These are phyloP conservation scores for Lecanicillium sp. DNA, from an alignment of 2,329 filamentous ascomycete species.

Conservation along the genomic window DNA sequence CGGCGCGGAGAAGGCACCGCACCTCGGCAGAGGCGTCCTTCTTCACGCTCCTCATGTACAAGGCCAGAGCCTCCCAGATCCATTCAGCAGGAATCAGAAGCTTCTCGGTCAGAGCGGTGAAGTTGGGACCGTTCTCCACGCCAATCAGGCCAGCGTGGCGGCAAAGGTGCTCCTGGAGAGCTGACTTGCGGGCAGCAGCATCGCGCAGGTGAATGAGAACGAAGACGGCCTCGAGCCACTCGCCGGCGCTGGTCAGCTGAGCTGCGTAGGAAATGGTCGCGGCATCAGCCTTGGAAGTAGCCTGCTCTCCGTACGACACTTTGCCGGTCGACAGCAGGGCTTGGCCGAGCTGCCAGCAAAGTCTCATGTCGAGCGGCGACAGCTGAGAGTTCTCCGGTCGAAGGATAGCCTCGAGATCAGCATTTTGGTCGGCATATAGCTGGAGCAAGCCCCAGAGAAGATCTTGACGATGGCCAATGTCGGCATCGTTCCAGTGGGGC, in stretches of 20 bases:
- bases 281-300: conserved; percentile 57
- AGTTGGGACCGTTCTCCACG: conserved; percentile 49
- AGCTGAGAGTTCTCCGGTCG: conserved; percentile 71
- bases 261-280: conserved; percentile 60
- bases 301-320: conserved; percentile 47
- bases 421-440: conserved; percentile 60
- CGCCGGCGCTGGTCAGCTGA: conserved; percentile 55
- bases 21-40: conserved; percentile 67
- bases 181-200: conserved; percentile 53
- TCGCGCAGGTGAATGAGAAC: conserved; percentile 71
- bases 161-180: conserved; percentile 67
- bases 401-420: conserved; percentile 62
- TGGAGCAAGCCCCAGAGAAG: conserved; percentile 83
- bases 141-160: conserved; percentile 65
- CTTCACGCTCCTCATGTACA: conserved; percentile 69
- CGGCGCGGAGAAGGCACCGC: conserved; percentile 71
- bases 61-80: conserved; percentile 83
- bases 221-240: conserved; percentile 67
- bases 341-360: conserved; percentile 81
- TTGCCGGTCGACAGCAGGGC: conserved; percentile 49
- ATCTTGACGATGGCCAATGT: conserved; percentile 60
- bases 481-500: conserved; percentile 54
- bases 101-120: conserved; percentile 53
- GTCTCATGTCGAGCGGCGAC: conserved; percentile 65
- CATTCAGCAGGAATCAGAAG: conserved; percentile 68